These are phyloP conservation scores for Brassica balearica DNA, from an alignment of 441 rosid genomes.

Conservation along the genomic window DNA sequence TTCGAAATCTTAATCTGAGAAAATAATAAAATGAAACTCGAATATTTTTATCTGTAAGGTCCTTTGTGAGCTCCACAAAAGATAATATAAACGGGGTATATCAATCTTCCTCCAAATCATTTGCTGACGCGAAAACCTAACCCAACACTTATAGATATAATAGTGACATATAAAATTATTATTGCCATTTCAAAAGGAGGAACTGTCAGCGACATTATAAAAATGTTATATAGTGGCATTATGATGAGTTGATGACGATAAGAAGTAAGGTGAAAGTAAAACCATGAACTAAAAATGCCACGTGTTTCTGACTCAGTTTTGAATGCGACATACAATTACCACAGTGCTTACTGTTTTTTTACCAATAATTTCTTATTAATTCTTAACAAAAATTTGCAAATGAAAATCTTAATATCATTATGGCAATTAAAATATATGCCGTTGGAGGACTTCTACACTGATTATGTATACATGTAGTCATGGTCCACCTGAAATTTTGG, in stretches of 20 bases:
- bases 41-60: not conserved
- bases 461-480: not conserved
- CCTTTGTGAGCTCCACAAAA: constrained; percentile 34
- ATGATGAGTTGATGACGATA: constrained; percentile 8
- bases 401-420: not conserved
- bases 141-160: constrained; percentile 28
- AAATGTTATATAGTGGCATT: not conserved
- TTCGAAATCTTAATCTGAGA: not conserved
- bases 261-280: constrained; percentile 40
- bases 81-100: not conserved
- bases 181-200: not conserved
- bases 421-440: not conserved
- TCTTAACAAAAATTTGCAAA: not conserved
- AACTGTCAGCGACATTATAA: constrained; percentile 21
- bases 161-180: not conserved
- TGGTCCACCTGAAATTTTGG: not conserved
- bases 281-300: constrained; percentile 42
- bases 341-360: not conserved
- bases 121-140: constrained; percentile 45
- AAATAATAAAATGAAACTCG: not conserved
- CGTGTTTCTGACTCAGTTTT: constrained; percentile 53
- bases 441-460: not conserved
- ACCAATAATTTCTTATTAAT: not conserved
- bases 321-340: constrained; percentile 44
- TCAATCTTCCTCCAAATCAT: constrained; percentile 18